phyloP scores from a whole-genome alignment of 192 early-diverging fungal species.

The Phycomyces blakesleeanus region DNA sequence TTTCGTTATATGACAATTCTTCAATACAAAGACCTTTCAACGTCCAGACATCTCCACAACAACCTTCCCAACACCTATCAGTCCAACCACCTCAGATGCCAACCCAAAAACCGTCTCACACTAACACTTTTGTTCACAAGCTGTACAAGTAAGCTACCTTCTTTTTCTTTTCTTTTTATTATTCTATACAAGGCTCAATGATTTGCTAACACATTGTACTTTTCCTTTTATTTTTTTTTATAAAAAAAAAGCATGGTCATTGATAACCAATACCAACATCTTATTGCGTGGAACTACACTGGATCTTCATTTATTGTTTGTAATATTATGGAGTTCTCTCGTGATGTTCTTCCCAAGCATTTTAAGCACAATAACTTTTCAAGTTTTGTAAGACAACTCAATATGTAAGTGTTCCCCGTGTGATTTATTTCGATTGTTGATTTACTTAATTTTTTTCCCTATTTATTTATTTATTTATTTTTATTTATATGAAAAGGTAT shows the following conservation, averaged over 20 bases:
- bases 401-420: constrained; percentile 79
- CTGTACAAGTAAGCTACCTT: constrained; percentile 30
- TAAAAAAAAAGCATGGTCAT: constrained; percentile 68
- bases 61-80: not conserved
- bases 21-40: not conserved
- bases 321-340: constrained; percentile 86
- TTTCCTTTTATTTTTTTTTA: not conserved
- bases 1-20: not conserved
- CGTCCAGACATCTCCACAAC: not conserved
- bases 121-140: constrained; percentile 33
- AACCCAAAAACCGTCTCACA: constrained; percentile 21
- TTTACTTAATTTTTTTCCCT: too few species aligned
- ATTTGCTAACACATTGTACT: too few species aligned
- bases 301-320: constrained; percentile 89
- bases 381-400: constrained; percentile 84
- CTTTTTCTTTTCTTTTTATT: not conserved
- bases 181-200: too few species aligned
- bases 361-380: constrained; percentile 94
- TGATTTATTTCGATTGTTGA: too few species aligned
- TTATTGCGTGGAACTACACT: constrained; percentile 86
- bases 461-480: constrained; percentile 11
- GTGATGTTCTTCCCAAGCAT: constrained; percentile 87
- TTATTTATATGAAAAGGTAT: constrained; percentile 60
- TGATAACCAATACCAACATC: constrained; percentile 80
- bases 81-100: constrained; percentile 14